A percentile compares a stretch with the other conserved stretches of the same genome.
These are phyloP conservation scores for Fusarium papillatum DNA, from an alignment of 2,329 filamentous ascomycete genomes.

Conservation along the genomic window DNA sequence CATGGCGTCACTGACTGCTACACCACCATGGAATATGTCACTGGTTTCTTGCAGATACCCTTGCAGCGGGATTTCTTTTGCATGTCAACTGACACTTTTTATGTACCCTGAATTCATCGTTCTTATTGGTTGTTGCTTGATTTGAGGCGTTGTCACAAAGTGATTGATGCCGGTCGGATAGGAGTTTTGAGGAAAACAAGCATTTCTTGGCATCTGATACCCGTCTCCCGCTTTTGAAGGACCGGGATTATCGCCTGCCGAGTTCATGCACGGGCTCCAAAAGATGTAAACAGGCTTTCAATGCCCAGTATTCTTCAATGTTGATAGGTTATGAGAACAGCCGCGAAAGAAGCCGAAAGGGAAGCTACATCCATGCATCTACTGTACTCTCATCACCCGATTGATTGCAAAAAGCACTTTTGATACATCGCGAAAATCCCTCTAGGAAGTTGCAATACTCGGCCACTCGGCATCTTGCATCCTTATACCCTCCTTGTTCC, in stretches of 20 bases:
- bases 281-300: neutral
- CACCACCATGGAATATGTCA: neutral
- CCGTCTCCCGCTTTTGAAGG: neutral
- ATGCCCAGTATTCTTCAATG: neutral
- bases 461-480: neutral
- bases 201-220: neutral
- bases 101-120: neutral
- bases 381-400: neutral
- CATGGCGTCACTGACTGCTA: neutral
- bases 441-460: neutral
- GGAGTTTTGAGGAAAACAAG: neutral
- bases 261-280: neutral
- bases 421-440: neutral
- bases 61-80: neutral
- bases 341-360: neutral
- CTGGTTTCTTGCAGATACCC: neutral
- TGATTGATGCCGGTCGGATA: neutral
- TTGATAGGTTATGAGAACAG: neutral
- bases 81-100: neutral
- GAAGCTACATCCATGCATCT: neutral
- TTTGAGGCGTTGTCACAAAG: neutral
- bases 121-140: neutral
- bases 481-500: neutral
- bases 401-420: neutral
- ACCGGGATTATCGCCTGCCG: neutral